phyloP scores from a whole-genome alignment of 345 rosid genomes.

The Jatropha curcas region DNA sequence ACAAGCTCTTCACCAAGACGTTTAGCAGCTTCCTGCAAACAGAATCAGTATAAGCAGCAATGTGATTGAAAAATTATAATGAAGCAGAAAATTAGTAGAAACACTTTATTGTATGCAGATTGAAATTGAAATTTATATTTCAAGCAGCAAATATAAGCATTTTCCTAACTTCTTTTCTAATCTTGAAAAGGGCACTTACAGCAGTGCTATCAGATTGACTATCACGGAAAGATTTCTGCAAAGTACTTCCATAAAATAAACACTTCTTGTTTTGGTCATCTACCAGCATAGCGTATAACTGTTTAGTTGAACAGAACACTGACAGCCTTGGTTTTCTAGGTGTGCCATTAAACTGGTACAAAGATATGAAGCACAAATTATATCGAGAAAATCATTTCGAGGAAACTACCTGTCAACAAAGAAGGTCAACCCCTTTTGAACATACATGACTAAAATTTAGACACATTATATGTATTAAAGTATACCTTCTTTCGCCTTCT shows the following conservation, averaged over 20 bases:
- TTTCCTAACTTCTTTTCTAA: background rate
- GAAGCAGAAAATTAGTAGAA: no score
- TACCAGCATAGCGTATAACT: constrained; percentile 81
- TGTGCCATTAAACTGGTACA: constrained; percentile 63
- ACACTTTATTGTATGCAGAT: no score
- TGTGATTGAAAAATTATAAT: constrained; percentile 1
- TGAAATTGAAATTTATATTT: no score
- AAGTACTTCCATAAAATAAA: constrained; percentile 74
- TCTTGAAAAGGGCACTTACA: constrained; percentile 47
- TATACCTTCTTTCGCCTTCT: constrained; percentile 72
- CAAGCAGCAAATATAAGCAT: background rate
- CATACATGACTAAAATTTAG: no score
- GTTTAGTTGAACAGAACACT: constrained; percentile 87
- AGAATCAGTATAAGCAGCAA: constrained; percentile 5
- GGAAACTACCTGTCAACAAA: background rate
- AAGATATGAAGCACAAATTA: background rate
- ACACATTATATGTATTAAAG: background rate
- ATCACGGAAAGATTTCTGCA: constrained; percentile 73
- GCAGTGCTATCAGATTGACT: constrained; percentile 52
- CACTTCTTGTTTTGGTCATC: constrained; percentile 84
- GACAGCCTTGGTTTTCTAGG: constrained; percentile 72
- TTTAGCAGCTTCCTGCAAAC: constrained; percentile 72
- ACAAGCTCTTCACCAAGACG: constrained; percentile 83
- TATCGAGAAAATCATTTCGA: constrained; percentile 14
- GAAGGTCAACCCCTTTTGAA: background rate